A percentile compares a stretch with the other conserved stretches of the same genome.
Evolutionary conservation across 345 rosid species (phyloP).

Genomic region (Citrus maxima): DNA sequence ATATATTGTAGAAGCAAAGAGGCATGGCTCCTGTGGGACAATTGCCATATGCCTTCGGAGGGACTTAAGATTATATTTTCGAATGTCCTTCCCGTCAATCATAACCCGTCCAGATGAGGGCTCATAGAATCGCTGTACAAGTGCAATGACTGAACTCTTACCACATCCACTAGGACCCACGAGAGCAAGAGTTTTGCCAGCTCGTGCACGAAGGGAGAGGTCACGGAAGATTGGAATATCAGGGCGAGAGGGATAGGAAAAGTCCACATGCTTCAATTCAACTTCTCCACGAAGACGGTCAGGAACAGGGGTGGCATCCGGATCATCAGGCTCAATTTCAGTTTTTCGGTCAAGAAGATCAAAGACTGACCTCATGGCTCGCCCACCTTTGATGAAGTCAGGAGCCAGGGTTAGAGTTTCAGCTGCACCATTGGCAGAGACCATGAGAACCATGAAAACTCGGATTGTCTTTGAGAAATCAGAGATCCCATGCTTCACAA

Average conservation of each 20-base stretch:
- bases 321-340: constrained; percentile 93
- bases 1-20: constrained; percentile 72
- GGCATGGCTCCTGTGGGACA: constrained; percentile 96
- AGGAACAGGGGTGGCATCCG: constrained; percentile 71
- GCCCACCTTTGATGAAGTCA: constrained; percentile 97
- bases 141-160: constrained; percentile 88
- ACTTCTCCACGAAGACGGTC: constrained; percentile 91
- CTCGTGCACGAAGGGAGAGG: constrained; percentile 77
- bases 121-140: constrained; percentile 79
- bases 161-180: constrained; percentile 99
- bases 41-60: constrained; percentile 83
- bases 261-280: constrained; percentile 90
- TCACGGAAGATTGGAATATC: constrained; percentile 83
- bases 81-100: constrained; percentile 91
- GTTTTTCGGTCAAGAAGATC: constrained; percentile 95
- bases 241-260: constrained; percentile 89
- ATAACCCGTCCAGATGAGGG: constrained; percentile 85
- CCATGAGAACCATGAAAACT: constrained; percentile 99
- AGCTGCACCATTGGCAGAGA: constrained; percentile 97
- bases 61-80: constrained; percentile 91
- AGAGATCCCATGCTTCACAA: constrained; percentile 96
- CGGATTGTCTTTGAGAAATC: constrained; percentile 96
- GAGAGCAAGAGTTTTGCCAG: constrained; percentile 92
- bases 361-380: constrained; percentile 91
- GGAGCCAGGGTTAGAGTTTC: constrained; percentile 96